phyloP scores from a whole-genome alignment of 2,329 filamentous ascomycete species.

The Ustulina deusta region DNA sequence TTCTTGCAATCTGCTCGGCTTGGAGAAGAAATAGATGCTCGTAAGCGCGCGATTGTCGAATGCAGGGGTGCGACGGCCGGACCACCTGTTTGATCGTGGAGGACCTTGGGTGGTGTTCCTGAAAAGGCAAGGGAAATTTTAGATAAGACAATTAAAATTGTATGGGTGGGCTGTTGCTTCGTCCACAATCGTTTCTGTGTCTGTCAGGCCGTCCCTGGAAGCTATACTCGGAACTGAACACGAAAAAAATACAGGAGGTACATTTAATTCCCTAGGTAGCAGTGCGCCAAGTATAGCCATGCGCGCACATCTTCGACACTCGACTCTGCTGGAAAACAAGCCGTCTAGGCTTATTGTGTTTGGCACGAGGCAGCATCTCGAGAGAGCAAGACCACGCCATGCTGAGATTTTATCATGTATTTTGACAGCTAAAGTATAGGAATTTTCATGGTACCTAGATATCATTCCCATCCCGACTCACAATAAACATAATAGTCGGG shows the following conservation, averaged over 20 bases:
- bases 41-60: conserved; percentile 25
- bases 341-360: neutral
- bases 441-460: conserved; percentile 44
- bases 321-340: neutral
- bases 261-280: neutral
- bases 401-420: conserved; percentile 42
- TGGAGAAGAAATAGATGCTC: too few species aligned
- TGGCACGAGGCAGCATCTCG: neutral
- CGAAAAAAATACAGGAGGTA: neutral
- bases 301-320: conserved; percentile 13
- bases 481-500: conserved; percentile 25
- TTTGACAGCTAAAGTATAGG: conserved; percentile 42
- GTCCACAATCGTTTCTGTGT: neutral
- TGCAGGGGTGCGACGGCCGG: conserved; percentile 7
- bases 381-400: neutral
- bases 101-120: neutral
- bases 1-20: conserved; percentile 15
- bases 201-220: neutral
- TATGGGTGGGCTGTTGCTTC: neutral
- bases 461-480: conserved; percentile 38
- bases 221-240: neutral
- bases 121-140: too few species aligned
- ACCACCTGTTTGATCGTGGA: neutral
- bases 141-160: neutral
- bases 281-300: conserved; percentile 7